phyloP scores from a whole-genome alignment of 805 yeast genomes.

The Hanseniaspora pseudoguilliermondii region DNA sequence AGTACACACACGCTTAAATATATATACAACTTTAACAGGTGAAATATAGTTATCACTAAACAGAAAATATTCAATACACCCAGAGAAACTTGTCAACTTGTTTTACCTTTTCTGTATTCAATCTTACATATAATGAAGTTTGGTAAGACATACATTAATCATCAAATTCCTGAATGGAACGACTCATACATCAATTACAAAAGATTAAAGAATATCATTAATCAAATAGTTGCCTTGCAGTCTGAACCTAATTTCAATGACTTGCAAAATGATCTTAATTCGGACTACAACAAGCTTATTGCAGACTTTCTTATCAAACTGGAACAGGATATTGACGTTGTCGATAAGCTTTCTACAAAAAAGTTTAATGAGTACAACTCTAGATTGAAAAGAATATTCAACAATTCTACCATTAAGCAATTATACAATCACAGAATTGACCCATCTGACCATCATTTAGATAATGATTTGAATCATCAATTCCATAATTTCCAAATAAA shows the following conservation, averaged over 20 bases:
- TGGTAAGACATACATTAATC: slow-evolving; percentile 65
- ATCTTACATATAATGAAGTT: slow-evolving; percentile 45
- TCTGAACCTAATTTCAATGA: slow-evolving; percentile 17
- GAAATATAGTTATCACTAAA: too few species aligned
- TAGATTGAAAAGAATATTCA: slow-evolving; percentile 41
- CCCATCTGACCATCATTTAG: background rate
- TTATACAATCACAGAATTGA: slow-evolving; percentile 6
- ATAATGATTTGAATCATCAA: slow-evolving; percentile 10
- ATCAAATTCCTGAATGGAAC: slow-evolving; percentile 91
- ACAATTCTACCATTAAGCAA: slow-evolving; percentile 10
- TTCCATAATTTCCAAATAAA: slow-evolving; percentile 29
- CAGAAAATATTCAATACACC: background rate
- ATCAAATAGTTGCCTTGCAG: slow-evolving; percentile 41
- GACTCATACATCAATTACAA: slow-evolving; percentile 75
- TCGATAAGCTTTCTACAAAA: slow-evolving; percentile 62
- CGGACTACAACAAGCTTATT: slow-evolving; percentile 35
- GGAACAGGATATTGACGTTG: slow-evolving; percentile 70
- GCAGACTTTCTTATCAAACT: slow-evolving; percentile 63
- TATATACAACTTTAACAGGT: too few species aligned
- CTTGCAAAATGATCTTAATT: slow-evolving; percentile 29
- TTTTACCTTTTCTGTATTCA: background rate
- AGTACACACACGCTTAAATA: too few species aligned
- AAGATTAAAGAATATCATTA: slow-evolving; percentile 66
- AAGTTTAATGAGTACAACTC: slow-evolving; percentile 65
- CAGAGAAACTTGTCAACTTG: too few species aligned